These are phyloP conservation scores for Populus davidiana DNA, from an alignment of 345 rosid genomes.

Conservation along the genomic window DNA sequence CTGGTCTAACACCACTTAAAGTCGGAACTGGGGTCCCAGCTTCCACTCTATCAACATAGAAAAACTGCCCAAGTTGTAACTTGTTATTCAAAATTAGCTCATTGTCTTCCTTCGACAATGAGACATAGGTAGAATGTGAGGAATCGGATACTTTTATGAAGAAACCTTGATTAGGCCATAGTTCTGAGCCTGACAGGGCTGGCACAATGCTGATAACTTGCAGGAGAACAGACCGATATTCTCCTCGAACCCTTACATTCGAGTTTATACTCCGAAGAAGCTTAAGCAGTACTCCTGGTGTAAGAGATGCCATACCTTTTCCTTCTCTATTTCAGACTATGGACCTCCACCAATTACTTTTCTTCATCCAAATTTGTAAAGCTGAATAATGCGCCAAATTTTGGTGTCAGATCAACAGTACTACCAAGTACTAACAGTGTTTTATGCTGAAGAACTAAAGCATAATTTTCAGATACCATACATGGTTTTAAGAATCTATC, in stretches of 20 bases:
- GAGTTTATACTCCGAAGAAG: slow-evolving; percentile 76
- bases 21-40: slow-evolving; percentile 78
- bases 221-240: slow-evolving; percentile 73
- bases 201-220: slow-evolving; percentile 93
- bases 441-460: not conserved
- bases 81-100: slow-evolving; percentile 81
- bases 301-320: slow-evolving; percentile 68
- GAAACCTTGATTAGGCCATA: slow-evolving; percentile 95
- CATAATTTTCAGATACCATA: not conserved
- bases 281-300: slow-evolving; percentile 74
- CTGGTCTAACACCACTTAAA: slow-evolving; percentile 73
- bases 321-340: not conserved
- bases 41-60: slow-evolving; percentile 69
- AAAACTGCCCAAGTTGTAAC: slow-evolving; percentile 81
- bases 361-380: not conserved
- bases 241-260: slow-evolving; percentile 67
- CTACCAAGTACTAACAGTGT: not conserved
- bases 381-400: not conserved
- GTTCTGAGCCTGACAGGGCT: slow-evolving; percentile 78
- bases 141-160: slow-evolving; percentile 90
- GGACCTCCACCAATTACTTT: not conserved
- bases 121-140: slow-evolving; percentile 80
- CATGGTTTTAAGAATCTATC: not conserved
- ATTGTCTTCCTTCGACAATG: slow-evolving; percentile 70
- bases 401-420: not conserved